Evolutionary conservation across 129 eudicot genomes (phyloP), one percentile per base, ranked within the genome.

Genomic region (Flaveria bidentis): DNA sequence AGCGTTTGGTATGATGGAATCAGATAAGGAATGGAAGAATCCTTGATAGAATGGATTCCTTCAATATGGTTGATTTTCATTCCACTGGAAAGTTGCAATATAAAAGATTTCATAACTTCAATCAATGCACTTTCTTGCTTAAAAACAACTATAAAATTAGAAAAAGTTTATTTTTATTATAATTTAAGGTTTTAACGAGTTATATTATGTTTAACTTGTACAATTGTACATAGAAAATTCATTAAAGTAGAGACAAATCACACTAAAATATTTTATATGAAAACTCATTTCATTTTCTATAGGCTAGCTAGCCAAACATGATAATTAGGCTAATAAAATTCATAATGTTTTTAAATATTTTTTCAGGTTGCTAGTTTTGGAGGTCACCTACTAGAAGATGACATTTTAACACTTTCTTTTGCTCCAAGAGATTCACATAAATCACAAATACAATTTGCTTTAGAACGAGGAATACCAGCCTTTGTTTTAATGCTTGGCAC

Each of bases 361-460:
- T 76, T 62, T 49, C 87, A 95, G 99, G 99, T 95, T 76, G 99
- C 99, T 56, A 95, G 99, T 80, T 95, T 95, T 79, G 99, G 99
- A 66, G 99, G 99, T 65, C 91, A 89, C 82, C 82, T 95, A 70
- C 92, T 95, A 14, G 75, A 87, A 75, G 96, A 95, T 78, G 86
- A 71, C 81, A 87, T 95, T 67, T 82, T 86, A 80, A 71, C 99
- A 6, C 94, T 94, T 65, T 94, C 98, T 26, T 95, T 95, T 82
- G 99, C 99, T 78, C 99, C 99, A 72, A 84, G 99, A 85, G 99
- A 95, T 88, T 95, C 99, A 69, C 99, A 95, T 76, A 95, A 95
- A 80, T 79, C 99, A 46, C 99, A 95, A 74, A 95, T 95, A 80
- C 99, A 95, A 49, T 95, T 95, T 83, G 99, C 99, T 67, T 45